Conservation (phyloP, 495 filamentous ascomycete genomes). For the Penicillium egyptiacum region DNA sequence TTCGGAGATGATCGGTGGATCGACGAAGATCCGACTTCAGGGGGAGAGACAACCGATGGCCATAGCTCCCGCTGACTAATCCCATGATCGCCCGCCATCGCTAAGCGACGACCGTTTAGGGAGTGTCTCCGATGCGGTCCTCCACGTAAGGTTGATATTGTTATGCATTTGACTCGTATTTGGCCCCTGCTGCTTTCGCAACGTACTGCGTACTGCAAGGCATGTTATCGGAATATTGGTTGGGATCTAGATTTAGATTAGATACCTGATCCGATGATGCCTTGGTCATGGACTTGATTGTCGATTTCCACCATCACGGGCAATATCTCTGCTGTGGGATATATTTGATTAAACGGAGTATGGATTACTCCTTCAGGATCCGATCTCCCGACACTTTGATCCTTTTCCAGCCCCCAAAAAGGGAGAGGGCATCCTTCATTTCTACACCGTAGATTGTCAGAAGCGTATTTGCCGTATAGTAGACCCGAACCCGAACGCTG, state of each 20-base stretch:
- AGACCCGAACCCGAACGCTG: neutral
- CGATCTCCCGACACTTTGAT: neutral
- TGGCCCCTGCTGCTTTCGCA: conserved; percentile 1
- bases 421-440: neutral
- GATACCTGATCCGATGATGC: neutral
- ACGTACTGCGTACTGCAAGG: neutral
- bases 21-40: conserved; percentile 17
- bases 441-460: neutral
- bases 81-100: conserved; percentile 15
- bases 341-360: neutral
- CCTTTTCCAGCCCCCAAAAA: neutral
- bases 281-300: neutral
- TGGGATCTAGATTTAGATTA: conserved; percentile 9
- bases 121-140: conserved; percentile 23
- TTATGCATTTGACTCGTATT: conserved; percentile 1
- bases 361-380: conserved; percentile 3
- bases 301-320: neutral
- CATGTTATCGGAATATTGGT: conserved; percentile 6
- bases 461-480: neutral
- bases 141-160: conserved; percentile 4
- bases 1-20: conserved; percentile 26
- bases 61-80: conserved; percentile 29
- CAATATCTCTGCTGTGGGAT: neutral
- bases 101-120: conserved; percentile 22
- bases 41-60: conserved; percentile 27